A percentile compares a stretch with the other conserved stretches of the same genome.
phyloP scores from a whole-genome alignment of 108 stramenopile species.

The Epipyxis sp. region DNA sequence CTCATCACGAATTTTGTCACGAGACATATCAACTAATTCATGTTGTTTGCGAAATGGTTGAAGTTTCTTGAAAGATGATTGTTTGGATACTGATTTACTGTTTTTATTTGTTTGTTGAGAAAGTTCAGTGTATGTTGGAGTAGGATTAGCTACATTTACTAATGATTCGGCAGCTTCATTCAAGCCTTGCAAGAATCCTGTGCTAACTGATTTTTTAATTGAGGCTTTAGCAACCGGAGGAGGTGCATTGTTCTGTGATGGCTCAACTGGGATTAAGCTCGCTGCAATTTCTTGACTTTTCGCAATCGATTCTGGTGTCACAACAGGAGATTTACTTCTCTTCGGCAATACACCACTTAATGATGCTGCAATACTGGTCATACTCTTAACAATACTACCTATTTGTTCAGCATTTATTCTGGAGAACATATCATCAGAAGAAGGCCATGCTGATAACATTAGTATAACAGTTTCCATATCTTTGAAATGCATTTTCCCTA shows the following conservation, averaged over 20 bases:
- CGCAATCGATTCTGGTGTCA: background rate
- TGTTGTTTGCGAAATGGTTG: constrained; percentile 30
- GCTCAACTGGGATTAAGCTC: no score
- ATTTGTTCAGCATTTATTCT: background rate
- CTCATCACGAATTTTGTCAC: constrained; percentile 83
- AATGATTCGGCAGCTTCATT: no score
- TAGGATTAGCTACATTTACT: background rate
- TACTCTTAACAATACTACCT: background rate
- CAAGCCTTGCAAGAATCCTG: background rate
- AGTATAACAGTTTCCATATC: constrained; percentile 44
- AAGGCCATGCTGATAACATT: background rate
- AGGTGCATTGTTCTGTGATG: no score
- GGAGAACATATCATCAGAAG: background rate
- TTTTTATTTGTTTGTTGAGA: background rate
- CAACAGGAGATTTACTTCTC: background rate
- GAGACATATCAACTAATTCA: constrained; percentile 76
- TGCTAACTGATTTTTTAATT: background rate
- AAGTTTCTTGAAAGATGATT: constrained; percentile 37
- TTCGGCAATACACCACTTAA: background rate
- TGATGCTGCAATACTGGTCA: background rate
- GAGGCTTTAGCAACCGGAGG: no score
- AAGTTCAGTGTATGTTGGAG: background rate
- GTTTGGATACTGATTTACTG: constrained; percentile 26
- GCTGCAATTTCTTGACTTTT: background rate
- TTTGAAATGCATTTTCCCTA: constrained; percentile 58